Conservation (phyloP, 1,284 basidiomycete species). For the Malassezia vespertilionis region DNA sequence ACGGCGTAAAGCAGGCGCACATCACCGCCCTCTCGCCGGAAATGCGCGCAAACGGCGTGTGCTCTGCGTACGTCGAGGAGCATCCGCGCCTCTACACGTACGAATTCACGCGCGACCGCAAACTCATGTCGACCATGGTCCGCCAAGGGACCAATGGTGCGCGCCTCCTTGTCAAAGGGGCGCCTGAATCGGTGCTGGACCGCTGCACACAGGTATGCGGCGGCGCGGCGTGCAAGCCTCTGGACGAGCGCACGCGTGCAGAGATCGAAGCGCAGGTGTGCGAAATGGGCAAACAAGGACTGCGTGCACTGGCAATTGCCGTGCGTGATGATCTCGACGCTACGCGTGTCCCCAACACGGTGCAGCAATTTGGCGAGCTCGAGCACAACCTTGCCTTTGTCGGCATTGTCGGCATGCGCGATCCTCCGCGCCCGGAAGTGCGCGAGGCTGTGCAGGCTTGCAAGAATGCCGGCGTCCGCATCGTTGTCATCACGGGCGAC, state of each 20-base stretch:
- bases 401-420: slow-evolving; percentile 91
- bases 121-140: slow-evolving; percentile 94
- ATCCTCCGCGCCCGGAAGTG: slow-evolving; percentile 92
- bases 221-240: slow-evolving; percentile 13
- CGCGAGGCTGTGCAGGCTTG: slow-evolving; percentile 76
- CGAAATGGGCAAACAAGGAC: slow-evolving; percentile 66
- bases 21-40: slow-evolving; percentile 56
- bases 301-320: slow-evolving; percentile 83
- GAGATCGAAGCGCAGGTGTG: slow-evolving; percentile 59
- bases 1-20: slow-evolving; percentile 51
- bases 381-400: slow-evolving; percentile 74
- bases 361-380: slow-evolving; percentile 66
- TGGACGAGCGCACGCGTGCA: slow-evolving; percentile 55
- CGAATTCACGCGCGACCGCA: slow-evolving; percentile 93
- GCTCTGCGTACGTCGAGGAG: slow-evolving; percentile 65
- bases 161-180: slow-evolving; percentile 72
- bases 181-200: slow-evolving; percentile 85
- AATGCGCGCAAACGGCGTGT: slow-evolving; percentile 65
- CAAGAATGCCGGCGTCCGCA: slow-evolving; percentile 81
- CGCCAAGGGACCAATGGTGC: slow-evolving; percentile 53
- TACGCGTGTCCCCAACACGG: slow-evolving; percentile 51
- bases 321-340: slow-evolving; percentile 60
- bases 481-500: slow-evolving; percentile 96
- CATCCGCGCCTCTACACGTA: slow-evolving; percentile 78
- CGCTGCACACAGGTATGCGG: slow-evolving; percentile 67